Percentiles rank a stretch among this genome's conserved stretches.
Evolutionary conservation across 2,329 filamentous ascomycete species (phyloP).

Genomic region (Emericellopsis atlantica): DNA sequence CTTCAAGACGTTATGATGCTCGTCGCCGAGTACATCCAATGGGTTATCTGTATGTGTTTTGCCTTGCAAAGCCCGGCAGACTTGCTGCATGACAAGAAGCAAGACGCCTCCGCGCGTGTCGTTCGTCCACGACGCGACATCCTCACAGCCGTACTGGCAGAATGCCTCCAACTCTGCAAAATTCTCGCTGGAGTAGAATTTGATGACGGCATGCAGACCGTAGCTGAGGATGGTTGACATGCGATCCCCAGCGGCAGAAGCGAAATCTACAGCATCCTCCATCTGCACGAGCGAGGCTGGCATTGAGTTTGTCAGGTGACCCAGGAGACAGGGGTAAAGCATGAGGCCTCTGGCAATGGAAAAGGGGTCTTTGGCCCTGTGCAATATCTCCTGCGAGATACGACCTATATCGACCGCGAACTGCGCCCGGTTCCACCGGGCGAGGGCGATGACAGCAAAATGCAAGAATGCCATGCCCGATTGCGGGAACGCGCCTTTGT

Average conservation of each 20-base stretch:
- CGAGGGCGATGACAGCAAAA: constrained; percentile 52
- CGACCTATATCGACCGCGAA: constrained; percentile 54
- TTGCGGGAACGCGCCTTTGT: constrained; percentile 53
- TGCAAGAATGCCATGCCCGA: constrained; percentile 57
- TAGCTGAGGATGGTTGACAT: constrained; percentile 61
- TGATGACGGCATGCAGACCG: constrained; percentile 52
- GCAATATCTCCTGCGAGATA: constrained; percentile 51
- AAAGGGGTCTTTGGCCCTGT: constrained; percentile 49
- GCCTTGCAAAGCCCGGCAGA: constrained; percentile 58
- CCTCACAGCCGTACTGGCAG: constrained; percentile 60
- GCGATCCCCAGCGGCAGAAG: constrained; percentile 55
- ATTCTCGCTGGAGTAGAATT: constrained; percentile 59
- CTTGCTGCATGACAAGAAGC: constrained; percentile 53
- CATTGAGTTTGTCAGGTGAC: constrained; percentile 56
- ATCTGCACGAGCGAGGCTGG: constrained; percentile 43
- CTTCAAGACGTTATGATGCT: constrained; percentile 44
- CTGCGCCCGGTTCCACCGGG: constrained; percentile 58
- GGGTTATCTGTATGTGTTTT: constrained; percentile 47
- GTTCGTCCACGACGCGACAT: constrained; percentile 58
- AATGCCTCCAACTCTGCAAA: constrained; percentile 57
- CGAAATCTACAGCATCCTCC: constrained; percentile 54
- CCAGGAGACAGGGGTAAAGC: constrained; percentile 56
- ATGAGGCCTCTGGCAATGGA: constrained; percentile 57
- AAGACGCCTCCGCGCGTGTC: constrained; percentile 62
- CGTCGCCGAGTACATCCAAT: constrained; percentile 50